Evolutionary conservation across 1,284 basidiomycete genomes (phyloP).

Genomic region (Ganoderma meredithae): DNA sequence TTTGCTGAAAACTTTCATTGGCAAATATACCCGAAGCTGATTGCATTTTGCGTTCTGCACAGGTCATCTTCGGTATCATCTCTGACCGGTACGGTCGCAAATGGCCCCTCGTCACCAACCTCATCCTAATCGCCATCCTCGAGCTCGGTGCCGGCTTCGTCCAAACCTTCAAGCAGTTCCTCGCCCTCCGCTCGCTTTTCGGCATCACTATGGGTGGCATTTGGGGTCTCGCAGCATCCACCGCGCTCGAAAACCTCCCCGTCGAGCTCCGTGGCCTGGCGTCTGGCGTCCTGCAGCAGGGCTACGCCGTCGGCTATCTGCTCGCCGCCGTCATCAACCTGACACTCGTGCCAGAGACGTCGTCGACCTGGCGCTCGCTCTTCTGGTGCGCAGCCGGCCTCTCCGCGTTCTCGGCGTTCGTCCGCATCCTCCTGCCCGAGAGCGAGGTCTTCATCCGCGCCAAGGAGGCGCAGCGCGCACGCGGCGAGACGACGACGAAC

Average conservation of each 20-base stretch:
- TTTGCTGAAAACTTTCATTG: not conserved
- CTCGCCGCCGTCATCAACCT: conserved; percentile 78
- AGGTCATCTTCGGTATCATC: conserved; percentile 80
- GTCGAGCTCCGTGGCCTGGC: conserved; percentile 87
- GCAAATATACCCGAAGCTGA: not conserved
- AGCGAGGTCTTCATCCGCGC: conserved; percentile 77
- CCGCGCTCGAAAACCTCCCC: conserved; percentile 90
- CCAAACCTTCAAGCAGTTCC: conserved; percentile 72
- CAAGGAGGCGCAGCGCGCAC: conserved; percentile 55
- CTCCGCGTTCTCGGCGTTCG: conserved; percentile 74
- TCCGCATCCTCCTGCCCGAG: conserved; percentile 84
- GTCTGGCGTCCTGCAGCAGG: conserved; percentile 82
- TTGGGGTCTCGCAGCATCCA: conserved; percentile 80
- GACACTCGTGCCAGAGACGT: conserved; percentile 64
- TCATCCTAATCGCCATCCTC: conserved; percentile 75
- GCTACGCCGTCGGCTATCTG: conserved; percentile 62
- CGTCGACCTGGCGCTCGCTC: conserved; percentile 62
- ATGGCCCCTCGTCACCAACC: conserved; percentile 88
- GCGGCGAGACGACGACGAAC: conserved; percentile 46
- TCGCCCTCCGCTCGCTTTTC: conserved; percentile 79
- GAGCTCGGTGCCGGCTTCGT: conserved; percentile 83
- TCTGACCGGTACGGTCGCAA: conserved; percentile 92
- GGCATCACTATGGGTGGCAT: conserved; percentile 90
- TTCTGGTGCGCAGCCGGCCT: conserved; percentile 80
- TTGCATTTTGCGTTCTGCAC: not conserved